Base-by-base conservation (phyloP, 441 rosid species). In the Heliophila coronopifolia region DNA sequence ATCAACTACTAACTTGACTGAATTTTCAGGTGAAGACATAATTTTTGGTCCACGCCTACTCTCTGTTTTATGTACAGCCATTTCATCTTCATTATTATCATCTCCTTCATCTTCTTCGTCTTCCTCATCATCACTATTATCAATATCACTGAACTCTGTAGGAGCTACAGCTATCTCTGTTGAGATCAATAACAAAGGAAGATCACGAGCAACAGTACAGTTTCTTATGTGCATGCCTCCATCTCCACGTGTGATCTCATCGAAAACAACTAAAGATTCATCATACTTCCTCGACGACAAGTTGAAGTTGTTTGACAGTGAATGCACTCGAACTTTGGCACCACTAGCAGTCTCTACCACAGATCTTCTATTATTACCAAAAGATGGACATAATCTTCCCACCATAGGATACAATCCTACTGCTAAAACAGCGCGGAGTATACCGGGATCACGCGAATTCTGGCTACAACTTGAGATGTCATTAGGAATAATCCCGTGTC, bases 331-430 rank as follows among this genome's bases (percentile, higher is more conserved):
- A 42, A 80, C 96, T 70, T 76, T 84, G 50, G 77, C 80, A 54
- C 96, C 97, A 58, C 45, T 67, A 20, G 84, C 77, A 61, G 94
- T 81, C 76, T 89, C 94, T 38, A 86, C 75, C 40, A 51, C 7
- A 19, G 57, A 47, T 38, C 82, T 80, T 48, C 66, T 72, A 35
- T 79, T 78, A 63, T 72, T 71, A 57, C 53, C 72, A 34, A 43
- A 48, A 19, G 81, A 71, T 5, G 77, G 76, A 20, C 72, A 73
- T 61, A 84, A 61, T 63, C 80, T 77, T 61, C 93, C 97, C 22
- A 84, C 77, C 84, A 71, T 77, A 27, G 97, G 97, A 69, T 93
- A 93, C 72, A 86, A 63, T 61, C 95, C 96, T 46, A 94, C 93
- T 50, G 83, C 81, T 57, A 93, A 78, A 32, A 93, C 90, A 6